phyloP scores from a whole-genome alignment of 1,284 basidiomycete genomes.

The Pholiota adiposa region DNA sequence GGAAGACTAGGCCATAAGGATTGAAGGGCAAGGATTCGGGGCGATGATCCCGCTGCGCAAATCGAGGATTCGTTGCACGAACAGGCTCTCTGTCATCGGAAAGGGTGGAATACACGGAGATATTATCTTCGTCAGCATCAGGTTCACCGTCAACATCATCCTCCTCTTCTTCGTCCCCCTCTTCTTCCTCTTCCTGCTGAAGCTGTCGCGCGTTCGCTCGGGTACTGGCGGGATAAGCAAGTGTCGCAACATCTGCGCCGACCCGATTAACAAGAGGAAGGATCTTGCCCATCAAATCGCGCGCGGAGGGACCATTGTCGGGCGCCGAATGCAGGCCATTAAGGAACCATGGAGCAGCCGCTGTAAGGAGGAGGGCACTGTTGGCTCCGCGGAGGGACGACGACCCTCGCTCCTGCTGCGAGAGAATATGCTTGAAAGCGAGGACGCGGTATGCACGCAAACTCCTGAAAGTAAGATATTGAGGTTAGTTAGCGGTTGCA shows the following conservation, averaged over 20 bases:
- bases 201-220: not conserved
- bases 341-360: slow-evolving; percentile 19
- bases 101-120: not conserved
- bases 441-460: not conserved
- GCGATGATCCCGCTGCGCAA: not conserved
- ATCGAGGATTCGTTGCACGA: not conserved
- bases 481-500: too few species aligned
- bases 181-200: not conserved
- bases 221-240: slow-evolving; percentile 1
- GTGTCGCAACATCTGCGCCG: not conserved
- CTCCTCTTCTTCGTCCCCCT: not conserved
- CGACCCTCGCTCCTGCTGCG: not conserved
- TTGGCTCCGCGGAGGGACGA: not conserved
- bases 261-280: slow-evolving; percentile 15
- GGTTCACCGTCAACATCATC: not conserved
- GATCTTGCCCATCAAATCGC: slow-evolving; percentile 20
- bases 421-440: slow-evolving; percentile 2
- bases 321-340: slow-evolving; percentile 24
- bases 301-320: slow-evolving; percentile 16
- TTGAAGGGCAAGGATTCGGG: not conserved
- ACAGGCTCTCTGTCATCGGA: not conserved
- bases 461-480: not conserved
- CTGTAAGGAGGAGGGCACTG: slow-evolving; percentile 20
- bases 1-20: slow-evolving; percentile 8
- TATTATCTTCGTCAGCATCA: slow-evolving; percentile 4